Base-by-base conservation (phyloP, 2,329 filamentous ascomycete genomes). In the Diaporthe vaccinii region DNA sequence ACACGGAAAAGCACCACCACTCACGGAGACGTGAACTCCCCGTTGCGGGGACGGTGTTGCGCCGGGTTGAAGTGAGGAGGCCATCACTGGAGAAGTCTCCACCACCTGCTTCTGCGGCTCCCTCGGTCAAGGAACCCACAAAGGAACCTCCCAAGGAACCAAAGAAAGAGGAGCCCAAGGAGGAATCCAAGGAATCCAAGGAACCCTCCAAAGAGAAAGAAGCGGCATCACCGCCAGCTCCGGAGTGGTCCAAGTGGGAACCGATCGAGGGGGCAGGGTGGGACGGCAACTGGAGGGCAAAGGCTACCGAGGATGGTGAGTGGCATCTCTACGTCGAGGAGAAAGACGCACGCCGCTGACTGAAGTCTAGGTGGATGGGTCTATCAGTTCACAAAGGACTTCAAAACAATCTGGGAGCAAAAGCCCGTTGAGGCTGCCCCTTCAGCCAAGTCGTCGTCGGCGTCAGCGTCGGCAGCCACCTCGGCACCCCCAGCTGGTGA, bases 231-330 rank as follows among this genome's bases (percentile, higher is more conserved):
- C 58, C 69, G 22, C 68, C 72, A 36, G 31, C 57, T 28, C 55
- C 57, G 46, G 44, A 51, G 22, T 76, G 75, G 73, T 75, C 75
- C 25, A 36, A 75, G 22, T 76, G 75, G 75, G 36, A 73, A 57
- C 51, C 62, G 20, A 41, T 75, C 34, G 49, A 71, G 6, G 59
- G 41, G 8, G 25, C 61, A 14, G 34, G 39, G 3, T 76, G 75
- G 73, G 75, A 76, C 17, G 75, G 75, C 28, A 62, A 74, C 46
- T 76, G 75, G 75, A 74, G 75, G 46, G 75, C 73, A 15, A 73
- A 59, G 8, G 28, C 57, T 9, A 44, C 51, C 6, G 61, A 65
- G 28, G 61, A 73, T 55, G 69, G 73, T 76, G 31, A 46, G 17
- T 34, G 53, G 4, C 17, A 20, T 4, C 20, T 31, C 5, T 65